phyloP scores from a whole-genome alignment of 2,329 filamentous ascomycete species.

The Dactylellina sp. region DNA sequence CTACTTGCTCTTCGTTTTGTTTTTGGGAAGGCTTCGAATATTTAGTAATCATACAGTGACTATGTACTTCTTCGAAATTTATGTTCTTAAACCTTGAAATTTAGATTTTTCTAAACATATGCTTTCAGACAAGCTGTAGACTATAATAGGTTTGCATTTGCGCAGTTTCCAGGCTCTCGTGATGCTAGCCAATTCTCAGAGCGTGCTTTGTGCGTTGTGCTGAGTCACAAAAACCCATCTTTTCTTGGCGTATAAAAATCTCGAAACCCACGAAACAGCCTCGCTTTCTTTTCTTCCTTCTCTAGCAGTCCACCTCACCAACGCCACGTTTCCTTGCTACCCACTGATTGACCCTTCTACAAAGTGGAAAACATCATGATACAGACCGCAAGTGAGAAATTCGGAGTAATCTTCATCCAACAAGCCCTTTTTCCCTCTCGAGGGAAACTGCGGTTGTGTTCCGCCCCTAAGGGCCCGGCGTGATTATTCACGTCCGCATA shows the following conservation, averaged over 20 bases:
- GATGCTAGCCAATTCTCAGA: too few species aligned
- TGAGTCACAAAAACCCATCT: constrained; percentile 45
- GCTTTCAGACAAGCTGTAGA: too few species aligned
- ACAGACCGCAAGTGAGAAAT: constrained; percentile 78
- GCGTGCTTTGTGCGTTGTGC: constrained; percentile 40
- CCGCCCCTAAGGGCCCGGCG: constrained; percentile 79
- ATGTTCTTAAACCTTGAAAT: too few species aligned
- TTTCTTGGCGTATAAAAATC: constrained; percentile 53
- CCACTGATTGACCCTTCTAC: constrained; percentile 64
- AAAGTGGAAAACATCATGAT: constrained; percentile 4
- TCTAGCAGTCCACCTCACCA: constrained; percentile 69
- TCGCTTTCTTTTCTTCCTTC: constrained; percentile 60
- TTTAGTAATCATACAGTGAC: too few species aligned
- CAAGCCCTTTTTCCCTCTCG: constrained; percentile 61
- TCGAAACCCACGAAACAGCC: not conserved
- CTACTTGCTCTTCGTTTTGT: too few species aligned
- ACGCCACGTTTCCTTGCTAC: constrained; percentile 73
- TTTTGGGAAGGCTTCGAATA: too few species aligned
- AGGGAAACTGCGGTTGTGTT: constrained; percentile 63
- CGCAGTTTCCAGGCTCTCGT: too few species aligned
- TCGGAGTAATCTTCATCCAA: constrained; percentile 80
- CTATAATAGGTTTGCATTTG: too few species aligned
- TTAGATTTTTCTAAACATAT: too few species aligned
- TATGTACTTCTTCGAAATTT: too few species aligned
- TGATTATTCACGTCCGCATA: constrained; percentile 74